These are phyloP conservation scores for Colletotrichum euphorbiae DNA, from an alignment of 2,329 filamentous ascomycete species.

Conservation along the genomic window DNA sequence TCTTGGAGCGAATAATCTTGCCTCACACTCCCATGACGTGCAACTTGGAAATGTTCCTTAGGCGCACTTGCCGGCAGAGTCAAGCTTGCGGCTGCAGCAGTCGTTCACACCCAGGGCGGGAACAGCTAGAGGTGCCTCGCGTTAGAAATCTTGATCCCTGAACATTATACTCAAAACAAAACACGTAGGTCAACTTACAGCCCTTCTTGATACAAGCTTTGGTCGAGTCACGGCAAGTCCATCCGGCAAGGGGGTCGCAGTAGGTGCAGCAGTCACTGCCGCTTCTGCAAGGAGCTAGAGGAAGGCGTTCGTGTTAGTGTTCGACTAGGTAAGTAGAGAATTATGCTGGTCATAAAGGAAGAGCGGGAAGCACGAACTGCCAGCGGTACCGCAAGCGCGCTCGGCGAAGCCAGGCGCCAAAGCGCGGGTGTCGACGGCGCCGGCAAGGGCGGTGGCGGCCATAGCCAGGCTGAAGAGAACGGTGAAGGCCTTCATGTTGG, in stretches of 20 bases:
- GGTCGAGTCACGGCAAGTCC: background rate
- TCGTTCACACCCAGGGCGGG: background rate
- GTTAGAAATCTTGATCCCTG: background rate
- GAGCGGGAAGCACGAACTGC: background rate
- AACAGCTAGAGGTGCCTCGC: background rate
- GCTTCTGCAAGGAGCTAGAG: constrained; percentile 12
- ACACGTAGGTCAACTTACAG: background rate
- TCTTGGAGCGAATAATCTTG: no score
- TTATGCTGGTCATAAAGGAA: no score
- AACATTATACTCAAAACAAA: no score
- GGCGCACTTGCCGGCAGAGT: background rate
- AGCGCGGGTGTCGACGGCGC: constrained; percentile 9
- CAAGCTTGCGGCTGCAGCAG: constrained; percentile 15
- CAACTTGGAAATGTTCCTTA: background rate
- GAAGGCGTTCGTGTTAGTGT: background rate
- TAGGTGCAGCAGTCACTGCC: constrained; percentile 24
- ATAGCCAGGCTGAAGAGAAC: constrained; percentile 15
- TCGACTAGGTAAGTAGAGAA: no score
- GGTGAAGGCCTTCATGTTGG: constrained; percentile 18
- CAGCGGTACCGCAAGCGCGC: constrained; percentile 18
- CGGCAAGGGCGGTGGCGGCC: constrained; percentile 6
- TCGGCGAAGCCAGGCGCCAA: constrained; percentile 7
- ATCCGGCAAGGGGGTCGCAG: constrained; percentile 18
- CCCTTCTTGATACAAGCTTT: constrained; percentile 5
- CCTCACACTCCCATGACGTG: no score